phyloP scores from a whole-genome alignment of 345 rosid genomes.

The Syzygium aqueum region DNA sequence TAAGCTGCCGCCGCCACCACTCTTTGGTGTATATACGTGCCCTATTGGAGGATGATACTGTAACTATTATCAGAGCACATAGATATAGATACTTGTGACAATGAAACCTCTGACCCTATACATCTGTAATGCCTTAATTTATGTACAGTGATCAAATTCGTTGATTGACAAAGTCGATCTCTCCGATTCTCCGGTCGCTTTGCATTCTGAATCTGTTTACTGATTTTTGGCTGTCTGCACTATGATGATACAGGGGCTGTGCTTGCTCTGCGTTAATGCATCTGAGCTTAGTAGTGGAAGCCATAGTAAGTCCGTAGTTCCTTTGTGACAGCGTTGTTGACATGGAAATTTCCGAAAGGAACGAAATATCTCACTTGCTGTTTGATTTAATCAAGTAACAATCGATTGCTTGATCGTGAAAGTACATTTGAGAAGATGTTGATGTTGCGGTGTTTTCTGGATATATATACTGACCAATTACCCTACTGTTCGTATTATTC shows the following conservation, averaged over 20 bases:
- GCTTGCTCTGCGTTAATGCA: neutral
- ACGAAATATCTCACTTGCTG: too few species aligned
- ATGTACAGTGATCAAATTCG: constrained; percentile 35
- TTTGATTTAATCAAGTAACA: too few species aligned
- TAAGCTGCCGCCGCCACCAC: neutral
- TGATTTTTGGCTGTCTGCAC: neutral
- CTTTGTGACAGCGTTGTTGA: too few species aligned
- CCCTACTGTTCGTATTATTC: too few species aligned
- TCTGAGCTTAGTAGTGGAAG: neutral
- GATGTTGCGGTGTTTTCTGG: too few species aligned
- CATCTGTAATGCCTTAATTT: neutral
- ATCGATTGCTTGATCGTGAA: too few species aligned
- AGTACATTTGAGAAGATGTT: too few species aligned
- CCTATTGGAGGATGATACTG: neutral
- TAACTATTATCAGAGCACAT: neutral
- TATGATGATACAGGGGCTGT: neutral
- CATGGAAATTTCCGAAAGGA: too few species aligned
- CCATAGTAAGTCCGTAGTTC: neutral
- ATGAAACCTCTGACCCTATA: neutral
- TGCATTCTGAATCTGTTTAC: neutral
- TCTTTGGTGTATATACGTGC: neutral
- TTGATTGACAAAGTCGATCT: constrained; percentile 3
- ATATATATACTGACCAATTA: too few species aligned
- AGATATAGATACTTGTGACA: neutral
- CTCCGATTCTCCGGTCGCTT: neutral